These are phyloP conservation scores for Spergularia azorica DNA, from an alignment of 179 eudicot genomes.

Conservation along the genomic window DNA sequence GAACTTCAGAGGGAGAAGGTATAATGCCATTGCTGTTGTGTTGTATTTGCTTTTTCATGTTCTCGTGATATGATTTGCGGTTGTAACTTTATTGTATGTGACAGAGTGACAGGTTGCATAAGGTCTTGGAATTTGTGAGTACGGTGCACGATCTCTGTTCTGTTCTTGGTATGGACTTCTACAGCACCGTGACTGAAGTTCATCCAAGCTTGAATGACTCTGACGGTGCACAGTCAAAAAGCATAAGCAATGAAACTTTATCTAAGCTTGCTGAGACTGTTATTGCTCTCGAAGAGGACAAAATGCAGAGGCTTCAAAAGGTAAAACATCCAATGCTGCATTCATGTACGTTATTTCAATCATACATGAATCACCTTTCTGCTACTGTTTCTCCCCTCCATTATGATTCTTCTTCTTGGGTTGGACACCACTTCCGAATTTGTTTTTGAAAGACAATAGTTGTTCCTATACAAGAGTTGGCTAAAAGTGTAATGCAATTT, in stretches of 20 bases:
- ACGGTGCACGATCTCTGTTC: conserved; percentile 94
- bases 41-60: not conserved
- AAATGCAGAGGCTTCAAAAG: conserved; percentile 84
- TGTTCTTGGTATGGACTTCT: conserved; percentile 96
- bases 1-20: conserved; percentile 98
- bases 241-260: conserved; percentile 92
- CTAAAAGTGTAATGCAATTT: not conserved
- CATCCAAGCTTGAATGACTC: conserved; percentile 95
- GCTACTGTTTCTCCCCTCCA: not conserved
- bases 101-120: conserved; percentile 96
- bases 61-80: not conserved
- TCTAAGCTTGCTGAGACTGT: conserved; percentile 89
- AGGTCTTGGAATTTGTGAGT: conserved; percentile 93
- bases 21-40: not conserved
- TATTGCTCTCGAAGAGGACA: conserved; percentile 80
- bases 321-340: conserved; percentile 33
- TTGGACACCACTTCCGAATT: not conserved
- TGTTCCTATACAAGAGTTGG: not conserved
- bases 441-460: not conserved
- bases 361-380: not conserved
- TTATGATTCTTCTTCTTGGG: not conserved
- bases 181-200: conserved; percentile 88
- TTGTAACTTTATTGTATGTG: conserved; percentile 27
- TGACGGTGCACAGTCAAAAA: conserved; percentile 74
- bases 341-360: not conserved